These are phyloP conservation scores for Acanthamoeba royreba DNA, from an alignment of 208 protist genomes.

Conservation along the genomic window DNA sequence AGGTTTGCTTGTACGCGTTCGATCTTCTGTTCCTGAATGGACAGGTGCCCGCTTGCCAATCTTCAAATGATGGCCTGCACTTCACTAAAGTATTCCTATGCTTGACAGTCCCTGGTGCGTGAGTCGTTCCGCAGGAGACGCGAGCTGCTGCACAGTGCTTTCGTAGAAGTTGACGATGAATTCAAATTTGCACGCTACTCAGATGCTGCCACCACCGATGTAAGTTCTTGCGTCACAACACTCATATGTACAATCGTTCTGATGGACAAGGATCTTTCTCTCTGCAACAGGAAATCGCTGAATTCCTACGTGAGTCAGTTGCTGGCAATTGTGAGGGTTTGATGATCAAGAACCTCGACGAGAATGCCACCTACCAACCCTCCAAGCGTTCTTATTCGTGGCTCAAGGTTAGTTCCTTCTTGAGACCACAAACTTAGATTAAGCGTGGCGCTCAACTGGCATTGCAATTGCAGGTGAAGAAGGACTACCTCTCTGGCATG, in stretches of 20 bases:
- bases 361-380: slow-evolving; percentile 94
- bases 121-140: slow-evolving; percentile 85
- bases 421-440: no score
- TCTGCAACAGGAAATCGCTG: slow-evolving; percentile 89
- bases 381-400: slow-evolving; percentile 94
- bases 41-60: neutral
- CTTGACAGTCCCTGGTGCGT: neutral
- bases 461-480: slow-evolving; percentile 98
- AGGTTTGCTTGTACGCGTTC: slow-evolving; percentile 98
- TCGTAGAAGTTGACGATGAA: slow-evolving; percentile 74
- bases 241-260: no score
- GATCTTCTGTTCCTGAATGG: slow-evolving; percentile 98
- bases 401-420: slow-evolving; percentile 96
- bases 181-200: slow-evolving; percentile 85
- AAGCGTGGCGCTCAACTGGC: no score
- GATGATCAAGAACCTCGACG: slow-evolving; percentile 97
- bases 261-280: no score
- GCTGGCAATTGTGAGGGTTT: slow-evolving; percentile 90
- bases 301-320: slow-evolving; percentile 90
- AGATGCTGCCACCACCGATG: slow-evolving; percentile 85
- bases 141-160: slow-evolving; percentile 82
- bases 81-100: neutral
- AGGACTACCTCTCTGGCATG: slow-evolving; percentile 96
- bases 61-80: neutral
- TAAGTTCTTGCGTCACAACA: no score